Percentiles rank a stretch among this genome's conserved stretches.
Conservation (phyloP, 2,329 filamentous ascomycete genomes). For the Exophiala oligosperma region DNA sequence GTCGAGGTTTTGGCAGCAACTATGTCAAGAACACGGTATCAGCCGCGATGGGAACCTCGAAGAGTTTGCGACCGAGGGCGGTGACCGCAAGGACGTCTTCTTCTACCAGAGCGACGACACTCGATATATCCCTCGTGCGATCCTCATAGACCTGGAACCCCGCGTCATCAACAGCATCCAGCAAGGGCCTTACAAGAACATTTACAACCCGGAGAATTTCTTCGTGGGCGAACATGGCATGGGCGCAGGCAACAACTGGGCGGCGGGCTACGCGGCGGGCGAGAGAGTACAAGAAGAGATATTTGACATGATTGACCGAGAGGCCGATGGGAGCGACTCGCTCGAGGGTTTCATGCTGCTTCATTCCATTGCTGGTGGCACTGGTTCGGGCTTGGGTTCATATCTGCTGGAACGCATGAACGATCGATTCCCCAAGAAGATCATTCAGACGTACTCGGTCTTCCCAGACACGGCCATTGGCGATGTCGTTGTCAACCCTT, state of each 20-base stretch:
- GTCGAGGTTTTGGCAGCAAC: conserved; percentile 97
- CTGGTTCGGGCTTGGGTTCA: conserved; percentile 91
- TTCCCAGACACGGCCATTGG: conserved; percentile 90
- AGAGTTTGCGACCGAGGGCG: conserved; percentile 95
- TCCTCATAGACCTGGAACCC: conserved; percentile 92
- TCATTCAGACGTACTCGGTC: conserved; percentile 98
- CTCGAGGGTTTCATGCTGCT: conserved; percentile 99
- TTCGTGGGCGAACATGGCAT: conserved; percentile 92
- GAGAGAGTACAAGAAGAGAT: conserved; percentile 93
- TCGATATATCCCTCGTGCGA: conserved; percentile 93
- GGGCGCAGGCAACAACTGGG: conserved; percentile 98
- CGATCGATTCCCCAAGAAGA: conserved; percentile 96
- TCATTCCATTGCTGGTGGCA: conserved; percentile 96
- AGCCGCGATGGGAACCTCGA: conserved; percentile 96
- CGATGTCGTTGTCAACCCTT: conserved; percentile 96
- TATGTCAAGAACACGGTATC: conserved; percentile 97
- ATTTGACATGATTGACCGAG: conserved; percentile 98
- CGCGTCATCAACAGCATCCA: conserved; percentile 90
- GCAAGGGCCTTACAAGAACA: conserved; percentile 91
- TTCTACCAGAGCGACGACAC: conserved; percentile 99
- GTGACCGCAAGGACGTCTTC: conserved; percentile 97
- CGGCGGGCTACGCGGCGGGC: conserved; percentile 89
- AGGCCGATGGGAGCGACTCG: conserved; percentile 96
- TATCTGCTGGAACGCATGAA: conserved; percentile 95
- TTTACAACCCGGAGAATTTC: conserved; percentile 99